These are phyloP conservation scores for Globisporangium ultimum DNA, from an alignment of 352 stramenopile species.

Conservation along the genomic window DNA sequence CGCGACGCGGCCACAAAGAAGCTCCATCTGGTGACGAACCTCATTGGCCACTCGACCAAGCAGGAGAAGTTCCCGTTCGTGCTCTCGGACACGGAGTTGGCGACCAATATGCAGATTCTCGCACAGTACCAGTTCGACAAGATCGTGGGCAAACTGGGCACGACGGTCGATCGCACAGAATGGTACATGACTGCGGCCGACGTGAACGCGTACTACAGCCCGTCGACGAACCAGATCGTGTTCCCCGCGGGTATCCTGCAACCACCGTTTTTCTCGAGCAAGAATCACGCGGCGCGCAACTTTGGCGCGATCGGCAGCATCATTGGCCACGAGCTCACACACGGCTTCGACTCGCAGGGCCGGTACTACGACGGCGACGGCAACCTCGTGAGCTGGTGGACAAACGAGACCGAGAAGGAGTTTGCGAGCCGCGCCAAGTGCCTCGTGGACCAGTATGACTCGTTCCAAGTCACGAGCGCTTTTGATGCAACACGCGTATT, in stretches of 20 bases:
- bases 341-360: slow-evolving; percentile 94
- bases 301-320: slow-evolving; percentile 92
- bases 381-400: slow-evolving; percentile 94
- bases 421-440: slow-evolving; percentile 65
- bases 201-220: slow-evolving; percentile 90
- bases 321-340: slow-evolving; percentile 95
- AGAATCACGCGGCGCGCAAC: slow-evolving; percentile 86
- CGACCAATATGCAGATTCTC: slow-evolving; percentile 50
- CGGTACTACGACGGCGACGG: slow-evolving; percentile 86
- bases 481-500: slow-evolving; percentile 39
- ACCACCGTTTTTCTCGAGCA: slow-evolving; percentile 89
- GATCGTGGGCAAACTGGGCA: slow-evolving; percentile 32
- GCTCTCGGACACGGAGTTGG: slow-evolving; percentile 30
- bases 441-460: slow-evolving; percentile 61
- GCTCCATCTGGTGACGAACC: slow-evolving; percentile 73
- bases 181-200: slow-evolving; percentile 92
- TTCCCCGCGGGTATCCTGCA: slow-evolving; percentile 96
- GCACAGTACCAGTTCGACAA: slow-evolving; percentile 40
- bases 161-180: slow-evolving; percentile 52
- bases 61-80: slow-evolving; percentile 58
- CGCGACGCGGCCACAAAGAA: slow-evolving; percentile 84
- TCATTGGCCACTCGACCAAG: slow-evolving; percentile 55
- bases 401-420: slow-evolving; percentile 66
- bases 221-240: slow-evolving; percentile 88
- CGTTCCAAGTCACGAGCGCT: slow-evolving; percentile 39